phyloP scores from a whole-genome alignment of 352 stramenopile species.

The Pythium chondricola region DNA sequence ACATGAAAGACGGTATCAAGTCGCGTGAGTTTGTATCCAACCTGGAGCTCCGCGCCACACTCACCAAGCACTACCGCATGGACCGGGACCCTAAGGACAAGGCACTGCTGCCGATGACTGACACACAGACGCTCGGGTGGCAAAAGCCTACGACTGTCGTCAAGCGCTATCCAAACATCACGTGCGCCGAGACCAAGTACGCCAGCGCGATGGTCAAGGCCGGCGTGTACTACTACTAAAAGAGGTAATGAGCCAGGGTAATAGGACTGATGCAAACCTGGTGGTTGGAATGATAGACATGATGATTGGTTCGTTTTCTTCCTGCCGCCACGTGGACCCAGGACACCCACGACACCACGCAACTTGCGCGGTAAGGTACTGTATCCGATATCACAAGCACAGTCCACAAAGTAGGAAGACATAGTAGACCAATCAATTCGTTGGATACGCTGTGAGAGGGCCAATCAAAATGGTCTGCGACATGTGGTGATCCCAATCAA shows the following conservation, averaged over 20 bases:
- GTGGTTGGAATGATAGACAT: neutral
- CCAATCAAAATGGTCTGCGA: too few species aligned
- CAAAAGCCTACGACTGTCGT: conserved; percentile 34
- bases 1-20: conserved; percentile 20
- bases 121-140: conserved; percentile 52
- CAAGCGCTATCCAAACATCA: conserved; percentile 46
- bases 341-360: conserved; percentile 72
- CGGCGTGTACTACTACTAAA: conserved; percentile 67
- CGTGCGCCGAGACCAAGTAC: conserved; percentile 63
- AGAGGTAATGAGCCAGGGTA: neutral
- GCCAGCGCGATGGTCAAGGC: conserved; percentile 72
- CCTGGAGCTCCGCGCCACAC: conserved; percentile 36
- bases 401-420: too few species aligned
- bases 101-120: conserved; percentile 34
- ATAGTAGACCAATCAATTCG: too few species aligned
- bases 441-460: conserved; percentile 65
- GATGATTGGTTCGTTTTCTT: too few species aligned
- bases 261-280: neutral
- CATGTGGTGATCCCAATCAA: too few species aligned
- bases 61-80: conserved; percentile 59
- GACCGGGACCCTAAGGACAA: conserved; percentile 40
- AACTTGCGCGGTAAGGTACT: too few species aligned
- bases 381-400: too few species aligned
- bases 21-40: conserved; percentile 56
- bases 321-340: conserved; percentile 69